Base-by-base conservation (phyloP, 176 grass and related monocot species). In the Hsuehochloa calcarea region DNA sequence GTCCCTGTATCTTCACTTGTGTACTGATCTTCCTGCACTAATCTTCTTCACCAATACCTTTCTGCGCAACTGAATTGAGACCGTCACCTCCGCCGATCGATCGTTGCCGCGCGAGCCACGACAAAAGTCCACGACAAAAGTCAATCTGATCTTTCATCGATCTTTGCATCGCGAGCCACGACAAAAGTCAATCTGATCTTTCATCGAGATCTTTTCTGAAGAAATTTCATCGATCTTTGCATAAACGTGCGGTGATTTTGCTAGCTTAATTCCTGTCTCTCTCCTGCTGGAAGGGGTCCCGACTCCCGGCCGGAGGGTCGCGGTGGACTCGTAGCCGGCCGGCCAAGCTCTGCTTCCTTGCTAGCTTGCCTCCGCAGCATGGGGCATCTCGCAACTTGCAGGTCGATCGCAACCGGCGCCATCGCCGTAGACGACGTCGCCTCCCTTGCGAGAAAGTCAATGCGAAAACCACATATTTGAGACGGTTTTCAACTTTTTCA, bases 391-490 rank as follows among this genome's bases (percentile, higher is more conserved):
- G 52, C 6, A 22, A 55, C 49, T 51, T 17, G 49, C 49, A 51
- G 17, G 51, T 20, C 51, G 51, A 6, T 20, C 17, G 51, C 51
- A 20, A 6, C 17, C 17, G 51, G 51, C 51, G 6, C 51, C 51
- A 20, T 20, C 51, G 17, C 51, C 51, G 17, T 54, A 54, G 51
- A 19, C 50, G 50, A 54, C 55, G 55, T 59, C 56, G 22, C n/a
- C n/a, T n/a, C n/a, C n/a, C 31, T 34, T 34, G 2, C 2, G 31
- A 34, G 2, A 34, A 34, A 34, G 3, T 2, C 31, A 2, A 34
- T 34, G 0, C 1, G 0, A 3, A 34, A 34, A 34, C 31, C 31
- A 0, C 2, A 2, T 1, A 34, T 34, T 34, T 34, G 3, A 3
- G 2, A 34, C 2, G 31, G 3, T 3, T 34, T 34, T 2, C 2